Evolutionary conservation across 495 filamentous ascomycete species (phyloP), one percentile per base, ranked within the genome.

Genomic region (Polyplosphaeria fusca): DNA sequence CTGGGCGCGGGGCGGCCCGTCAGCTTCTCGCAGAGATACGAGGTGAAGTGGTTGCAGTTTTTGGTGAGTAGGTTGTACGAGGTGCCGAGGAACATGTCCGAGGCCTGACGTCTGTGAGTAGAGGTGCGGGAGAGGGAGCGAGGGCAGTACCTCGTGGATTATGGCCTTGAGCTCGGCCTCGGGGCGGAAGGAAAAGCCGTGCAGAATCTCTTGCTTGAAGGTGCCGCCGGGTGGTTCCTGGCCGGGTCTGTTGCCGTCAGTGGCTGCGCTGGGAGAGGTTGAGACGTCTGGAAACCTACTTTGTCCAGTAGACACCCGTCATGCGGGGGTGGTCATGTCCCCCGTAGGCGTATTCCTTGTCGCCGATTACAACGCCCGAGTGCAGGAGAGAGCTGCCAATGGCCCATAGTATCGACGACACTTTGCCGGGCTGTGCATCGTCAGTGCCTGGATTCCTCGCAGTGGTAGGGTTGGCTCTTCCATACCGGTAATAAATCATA

Each of bases 11-110:
- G 71, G 26, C 77, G 73, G 2, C 79, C 77, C 2, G 84, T 89
- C 38, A 91, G 71, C 58, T 77, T 74, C 61, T 81, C 69, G 66
- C 84, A 87, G 25, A 91, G 77, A 45, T 85, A 75, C 23, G 77
- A 78, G 9, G 88, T 88, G 70, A 91, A 91, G 64, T 91, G 87
- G 62, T 91, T 91, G 74, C 88, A 92, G 66, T 92, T 92, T 42
- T 80, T 80, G 20, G 82, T 87, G 23, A 92, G 76, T 5, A 92
- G 75, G 60, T 89, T 89, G 68, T 91, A 92, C 11, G 75, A 73
- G 1, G 82, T 81, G 14, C 88, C 88, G 23, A 78, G 74, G 60
- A 89, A 92, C 53, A 79, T 75, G 26, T 84, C 77, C 0, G 82
- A 83, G 4, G 81, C 83, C 64, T 71, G n/a, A 28, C 7, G 16